Evolutionary conservation across 495 filamentous ascomycete species (phyloP), one percentile per base, ranked within the genome.

Genomic region (Penicillium atrosanguineum): DNA sequence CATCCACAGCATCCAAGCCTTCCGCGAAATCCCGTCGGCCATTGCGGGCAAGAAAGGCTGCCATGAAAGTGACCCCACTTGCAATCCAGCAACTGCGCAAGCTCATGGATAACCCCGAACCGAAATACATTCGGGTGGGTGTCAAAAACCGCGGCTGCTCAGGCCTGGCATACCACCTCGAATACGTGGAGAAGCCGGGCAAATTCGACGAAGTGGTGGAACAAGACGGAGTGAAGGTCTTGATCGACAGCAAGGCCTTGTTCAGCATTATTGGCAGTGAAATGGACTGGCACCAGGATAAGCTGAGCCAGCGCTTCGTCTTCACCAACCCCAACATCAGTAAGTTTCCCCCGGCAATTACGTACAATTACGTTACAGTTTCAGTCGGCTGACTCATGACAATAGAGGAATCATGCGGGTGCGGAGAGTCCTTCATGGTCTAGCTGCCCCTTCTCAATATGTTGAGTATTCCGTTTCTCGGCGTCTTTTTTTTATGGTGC

Each of bases 251-350:
- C 73, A 97, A 96, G 73, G 94, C 94, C 53, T 74, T 98, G 52
- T 94, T 98, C 61, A 96, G 90, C 65, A 96, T 98, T 40, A 96
- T 98, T 68, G 94, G 95, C 8, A 96, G 89, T 61, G 94, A 97
- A 78, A 98, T 98, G 94, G 94, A 98, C 65, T 98, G 92, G 93
- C 82, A 93, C 3, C 92, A 97, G 71, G 95, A 97, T 62, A 95
- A 93, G 71, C 67, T 98, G 61, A 95, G 83, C 66, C 79, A 86
- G 64, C 77, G 87, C 61, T 98, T 98, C 75, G 85, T 96, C 54
- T 98, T 98, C 71, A 83, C 83, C 64, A 98, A 98, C 72, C 94
- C 94, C 28, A 98, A 98, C 67, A 97, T 97, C 64, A 97, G 91
- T 96, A 73, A 83, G 93, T 87, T 20, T 23, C 48, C 36, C 36